Evolutionary conservation across 352 stramenopile species (phyloP).

Genomic region (Phytophthora cajani): DNA sequence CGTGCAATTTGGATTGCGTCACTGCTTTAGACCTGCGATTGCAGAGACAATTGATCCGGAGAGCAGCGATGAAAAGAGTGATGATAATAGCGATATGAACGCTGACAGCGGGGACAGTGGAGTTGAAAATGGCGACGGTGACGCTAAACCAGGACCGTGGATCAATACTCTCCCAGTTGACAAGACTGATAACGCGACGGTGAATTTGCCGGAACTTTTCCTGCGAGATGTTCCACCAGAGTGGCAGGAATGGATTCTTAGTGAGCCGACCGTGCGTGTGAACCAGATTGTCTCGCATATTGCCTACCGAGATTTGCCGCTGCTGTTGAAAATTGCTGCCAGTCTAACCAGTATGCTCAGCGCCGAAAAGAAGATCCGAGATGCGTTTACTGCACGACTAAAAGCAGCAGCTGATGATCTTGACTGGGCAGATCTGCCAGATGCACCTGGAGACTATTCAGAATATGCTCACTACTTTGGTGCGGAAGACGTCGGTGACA

Average conservation of each 20-base stretch:
- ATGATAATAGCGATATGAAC: slow-evolving; percentile 27
- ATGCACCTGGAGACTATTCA: slow-evolving; percentile 37
- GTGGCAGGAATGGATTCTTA: slow-evolving; percentile 61
- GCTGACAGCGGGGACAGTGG: slow-evolving; percentile 6
- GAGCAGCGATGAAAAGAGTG: slow-evolving; percentile 33
- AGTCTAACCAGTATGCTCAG: slow-evolving; percentile 43
- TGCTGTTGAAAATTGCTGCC: slow-evolving; percentile 63
- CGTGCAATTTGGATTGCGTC: slow-evolving; percentile 26
- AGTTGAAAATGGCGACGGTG: slow-evolving; percentile 17
- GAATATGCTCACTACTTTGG: slow-evolving; percentile 50
- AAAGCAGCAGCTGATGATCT: slow-evolving; percentile 51
- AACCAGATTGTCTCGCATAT: slow-evolving; percentile 63
- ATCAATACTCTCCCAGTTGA: slow-evolving; percentile 6
- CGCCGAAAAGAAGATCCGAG: slow-evolving; percentile 53
- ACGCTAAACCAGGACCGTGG: slow-evolving; percentile 21
- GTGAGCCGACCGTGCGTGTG: slow-evolving; percentile 50
- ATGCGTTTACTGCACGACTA: slow-evolving; percentile 43
- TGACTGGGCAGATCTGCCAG: slow-evolving; percentile 49
- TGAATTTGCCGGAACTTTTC: slow-evolving; percentile 36
- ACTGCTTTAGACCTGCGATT: slow-evolving; percentile 36
- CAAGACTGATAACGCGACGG: slow-evolving; percentile 11
- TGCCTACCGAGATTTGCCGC: slow-evolving; percentile 75
- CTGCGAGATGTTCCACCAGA: slow-evolving; percentile 36
- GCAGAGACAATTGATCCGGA: slow-evolving; percentile 23
- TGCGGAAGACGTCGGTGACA: slow-evolving; percentile 15